Base-by-base conservation (phyloP, 2,329 filamentous ascomycete genomes). In the Hymenoscyphus occultus region DNA sequence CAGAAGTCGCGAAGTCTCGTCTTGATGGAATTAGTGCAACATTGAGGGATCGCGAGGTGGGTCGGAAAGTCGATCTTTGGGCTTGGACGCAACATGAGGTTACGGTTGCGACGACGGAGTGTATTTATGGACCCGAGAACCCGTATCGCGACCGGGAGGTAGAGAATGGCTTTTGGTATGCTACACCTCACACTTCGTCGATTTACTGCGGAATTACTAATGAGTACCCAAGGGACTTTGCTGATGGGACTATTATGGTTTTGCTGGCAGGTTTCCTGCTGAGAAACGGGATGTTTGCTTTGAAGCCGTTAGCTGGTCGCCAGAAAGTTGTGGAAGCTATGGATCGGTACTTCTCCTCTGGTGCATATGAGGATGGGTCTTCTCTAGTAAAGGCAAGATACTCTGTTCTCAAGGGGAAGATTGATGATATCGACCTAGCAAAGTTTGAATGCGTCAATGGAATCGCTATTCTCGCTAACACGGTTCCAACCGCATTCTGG, bases 21-120 rank as follows among this genome's bases (percentile, higher is more conserved):
- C 28, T 60, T 3, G 35, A 60, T 48, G 58, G 16, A 2, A 14
- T 48, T 28, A 28, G 28, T 28, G 28, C 28, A 3, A 28, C 28
- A 28, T 28, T 3, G 28, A 3, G 28, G 19, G 32, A 12, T 3
- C n/a, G 12, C 3, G 10, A 14, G 13, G 9, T 3, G 7, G 12
- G 32, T 9, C 9, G 31, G 28, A 40, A 31, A 9, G 39, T 48
- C 16, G 39, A 60, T 45, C 16, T 60, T 9, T 60, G 58, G 58
- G 39, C 35, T 22, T 60, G 58, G 58, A 14, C 16, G 14, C 58
- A 60, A 39, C 58, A 60, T 60, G 58, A 42, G 35, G 31, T 60
- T 31, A 60, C 58, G 3, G 6, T 60, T 60, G 58, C 58, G 6
- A 60, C 58, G 5, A 60, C 58, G 9, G 58, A 60, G 58, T 28